Percentiles rank a stretch among this genome's conserved stretches.
phyloP scores from a whole-genome alignment of 805 yeast genomes.

The Clavispora phyllophila region DNA sequence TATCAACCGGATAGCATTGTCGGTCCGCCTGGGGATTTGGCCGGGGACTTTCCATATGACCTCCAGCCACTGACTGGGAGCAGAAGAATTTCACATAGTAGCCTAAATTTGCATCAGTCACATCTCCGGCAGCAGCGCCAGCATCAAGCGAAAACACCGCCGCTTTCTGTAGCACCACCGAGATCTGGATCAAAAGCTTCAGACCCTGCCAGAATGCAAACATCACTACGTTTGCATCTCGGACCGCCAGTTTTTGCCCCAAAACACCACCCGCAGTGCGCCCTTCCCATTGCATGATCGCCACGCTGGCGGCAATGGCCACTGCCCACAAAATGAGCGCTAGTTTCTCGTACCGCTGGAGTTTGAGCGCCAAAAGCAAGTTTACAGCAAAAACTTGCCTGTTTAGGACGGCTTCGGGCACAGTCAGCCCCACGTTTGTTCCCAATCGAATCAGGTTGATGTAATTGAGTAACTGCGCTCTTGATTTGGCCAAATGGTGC shows the following conservation, averaged over 20 bases:
- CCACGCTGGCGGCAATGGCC: constrained; percentile 23
- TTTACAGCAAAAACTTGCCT: neutral
- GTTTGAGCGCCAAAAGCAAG: constrained; percentile 5
- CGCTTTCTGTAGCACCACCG: neutral
- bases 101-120: neutral
- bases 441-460: constrained; percentile 8
- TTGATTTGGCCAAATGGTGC: neutral
- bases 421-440: neutral
- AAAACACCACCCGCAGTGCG: constrained; percentile 22
- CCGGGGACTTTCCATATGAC: neutral
- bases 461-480: constrained; percentile 12
- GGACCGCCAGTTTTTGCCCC: constrained; percentile 24
- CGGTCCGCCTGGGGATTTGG: neutral
- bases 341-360: constrained; percentile 13
- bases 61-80: neutral
- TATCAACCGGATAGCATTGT: neutral
- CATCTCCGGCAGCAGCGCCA: neutral
- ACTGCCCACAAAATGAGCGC: constrained; percentile 23
- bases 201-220: constrained; percentile 31
- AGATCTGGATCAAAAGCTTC: constrained; percentile 7
- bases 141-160: neutral
- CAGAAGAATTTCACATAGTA: neutral
- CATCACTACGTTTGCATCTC: constrained; percentile 31
- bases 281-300: constrained; percentile 25
- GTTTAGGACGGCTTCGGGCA: neutral